Evolutionary conservation across 257 asterid genomes (phyloP).

Genomic region (Apocynum venetum): DNA sequence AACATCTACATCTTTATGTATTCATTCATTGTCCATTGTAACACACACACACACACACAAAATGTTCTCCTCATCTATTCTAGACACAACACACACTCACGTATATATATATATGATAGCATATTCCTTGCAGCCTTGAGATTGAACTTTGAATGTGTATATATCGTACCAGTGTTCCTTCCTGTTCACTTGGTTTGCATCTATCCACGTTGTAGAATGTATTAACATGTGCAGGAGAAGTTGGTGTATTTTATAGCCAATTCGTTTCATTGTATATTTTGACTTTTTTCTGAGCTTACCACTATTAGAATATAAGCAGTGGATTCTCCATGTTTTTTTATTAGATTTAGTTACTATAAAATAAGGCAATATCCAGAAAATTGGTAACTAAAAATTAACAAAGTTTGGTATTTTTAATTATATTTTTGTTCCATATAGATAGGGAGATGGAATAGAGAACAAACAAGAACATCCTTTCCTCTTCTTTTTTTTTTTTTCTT

Average conservation of each 20-base stretch:
- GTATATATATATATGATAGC: not conserved
- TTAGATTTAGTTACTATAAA: not conserved
- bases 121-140: too few relatives aligned
- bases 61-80: too few relatives aligned
- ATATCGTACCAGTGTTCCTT: not conserved
- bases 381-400: not conserved
- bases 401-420: not conserved
- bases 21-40: conserved; percentile 2
- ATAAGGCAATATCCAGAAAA: not conserved
- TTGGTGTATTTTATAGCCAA: not conserved
- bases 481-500: too few relatives aligned
- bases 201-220: not conserved
- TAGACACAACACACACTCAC: too few relatives aligned
- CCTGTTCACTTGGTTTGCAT: not conserved
- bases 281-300: not conserved
- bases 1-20: conserved; percentile 16
- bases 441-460: not conserved
- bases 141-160: too few relatives aligned
- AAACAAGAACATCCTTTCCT: too few relatives aligned
- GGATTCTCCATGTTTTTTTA: not conserved
- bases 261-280: conserved; percentile 4
- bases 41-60: conserved; percentile 1
- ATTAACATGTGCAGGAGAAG: conserved; percentile 9
- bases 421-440: not conserved
- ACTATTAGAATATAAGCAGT: not conserved